These are phyloP conservation scores for Tuber microsphaerosporum DNA, from an alignment of 495 filamentous ascomycete genomes.

Conservation along the genomic window DNA sequence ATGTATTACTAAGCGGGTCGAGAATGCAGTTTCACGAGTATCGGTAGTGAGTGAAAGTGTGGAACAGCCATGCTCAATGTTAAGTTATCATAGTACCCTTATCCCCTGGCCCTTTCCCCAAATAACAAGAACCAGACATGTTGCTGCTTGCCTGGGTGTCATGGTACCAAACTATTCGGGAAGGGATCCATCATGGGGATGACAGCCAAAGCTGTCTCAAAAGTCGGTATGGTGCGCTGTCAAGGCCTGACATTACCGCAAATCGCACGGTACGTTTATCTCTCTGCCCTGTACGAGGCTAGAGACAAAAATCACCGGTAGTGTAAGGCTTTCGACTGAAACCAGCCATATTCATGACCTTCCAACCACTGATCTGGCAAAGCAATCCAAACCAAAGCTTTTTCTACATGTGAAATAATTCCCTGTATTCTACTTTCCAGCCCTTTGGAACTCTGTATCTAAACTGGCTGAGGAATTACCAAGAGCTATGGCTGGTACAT, in stretches of 20 bases:
- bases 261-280: background rate
- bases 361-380: no score
- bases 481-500: no score
- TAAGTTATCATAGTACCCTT: background rate
- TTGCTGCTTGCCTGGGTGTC: no score
- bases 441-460: no score
- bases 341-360: no score
- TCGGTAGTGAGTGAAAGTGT: background rate
- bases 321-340: no score
- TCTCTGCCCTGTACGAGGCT: background rate
- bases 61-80: background rate
- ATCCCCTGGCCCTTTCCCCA: background rate
- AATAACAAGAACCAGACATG: background rate
- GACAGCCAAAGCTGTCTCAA: background rate
- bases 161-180: background rate
- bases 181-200: background rate
- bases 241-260: no score
- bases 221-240: background rate
- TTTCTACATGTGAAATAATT: no score
- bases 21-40: background rate
- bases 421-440: no score
- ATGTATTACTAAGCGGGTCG: background rate
- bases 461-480: no score
- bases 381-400: no score
- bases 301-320: no score